Percentiles rank a stretch among this genome's conserved stretches.
These are phyloP conservation scores for Naematelia encephala DNA, from an alignment of 768 basidiomycete species.

Conservation along the genomic window DNA sequence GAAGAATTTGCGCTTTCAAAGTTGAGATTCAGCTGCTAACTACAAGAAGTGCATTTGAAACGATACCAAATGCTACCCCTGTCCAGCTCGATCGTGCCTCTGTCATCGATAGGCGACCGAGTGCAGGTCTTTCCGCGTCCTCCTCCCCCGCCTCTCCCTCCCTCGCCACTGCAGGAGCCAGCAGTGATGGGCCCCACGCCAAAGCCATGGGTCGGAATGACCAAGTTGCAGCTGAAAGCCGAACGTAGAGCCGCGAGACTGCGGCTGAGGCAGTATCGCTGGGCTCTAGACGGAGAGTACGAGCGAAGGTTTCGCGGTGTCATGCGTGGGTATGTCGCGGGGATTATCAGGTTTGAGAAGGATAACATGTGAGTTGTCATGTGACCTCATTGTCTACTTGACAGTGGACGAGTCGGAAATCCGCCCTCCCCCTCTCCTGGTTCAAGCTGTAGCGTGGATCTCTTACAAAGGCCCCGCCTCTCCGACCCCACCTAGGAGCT, in stretches of 20 bases:
- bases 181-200: not conserved
- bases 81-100: constrained; percentile 5
- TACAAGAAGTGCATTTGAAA: constrained; percentile 11
- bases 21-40: not conserved
- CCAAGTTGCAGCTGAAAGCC: not conserved
- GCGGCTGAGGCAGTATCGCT: constrained; percentile 16
- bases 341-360: constrained; percentile 14
- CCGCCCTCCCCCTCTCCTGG: no score
- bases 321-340: constrained; percentile 15
- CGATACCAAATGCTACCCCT: constrained; percentile 21
- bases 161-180: not conserved
- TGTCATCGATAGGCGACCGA: not conserved
- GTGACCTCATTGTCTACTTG: constrained; percentile 8
- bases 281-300: constrained; percentile 25
- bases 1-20: not conserved
- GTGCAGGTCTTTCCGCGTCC: not conserved
- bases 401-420: no score
- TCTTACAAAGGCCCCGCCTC: no score
- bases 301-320: constrained; percentile 24
- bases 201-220: not conserved
- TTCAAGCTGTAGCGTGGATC: no score
- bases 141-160: not conserved
- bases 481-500: no score
- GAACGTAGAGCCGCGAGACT: not conserved
- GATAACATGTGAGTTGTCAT: constrained; percentile 17